Base-by-base conservation (phyloP, 768 basidiomycete genomes). In the Crucibulum laeve region DNA sequence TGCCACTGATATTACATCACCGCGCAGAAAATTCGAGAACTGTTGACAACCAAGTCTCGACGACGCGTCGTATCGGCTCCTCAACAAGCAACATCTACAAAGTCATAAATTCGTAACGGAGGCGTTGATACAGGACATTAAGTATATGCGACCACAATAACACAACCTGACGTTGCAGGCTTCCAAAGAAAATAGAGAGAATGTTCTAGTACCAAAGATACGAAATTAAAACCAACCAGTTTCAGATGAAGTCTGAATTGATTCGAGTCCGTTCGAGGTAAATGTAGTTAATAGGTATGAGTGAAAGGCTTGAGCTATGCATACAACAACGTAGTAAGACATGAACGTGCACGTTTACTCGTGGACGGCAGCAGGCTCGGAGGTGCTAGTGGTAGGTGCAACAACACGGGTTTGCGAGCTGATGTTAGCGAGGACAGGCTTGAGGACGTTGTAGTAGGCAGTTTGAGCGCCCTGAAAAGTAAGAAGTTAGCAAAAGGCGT, bases 401-500 rank as follows among this genome's bases (percentile, higher is more conserved):
- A 70, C 70, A 46, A 71, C 63, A 19, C 65, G 54, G 43, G 71
- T 67, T 42, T 65, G 60, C 34, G 67, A 60, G 48, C 70, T 71
- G 54, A 82, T 60, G 66, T 85, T 87, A 51, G 73, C 69, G 55
- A 96, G 76, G 39, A 91, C 63, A 30, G 92, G 94, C 63, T 87
- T 87, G 62, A 97, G 65, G 45, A 88, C 71, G 53, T 73, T 72
- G 56, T 74, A 64, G 70, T 96, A 95, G 30, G 88, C 72, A 44
- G 73, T 69, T 77, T 90, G 85, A 36, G 95, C 95, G 51, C 95
- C 95, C 85, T 95, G 50, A 46, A 52, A 36, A 38, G 45, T 35
- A 42, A 30, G 40, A 49, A 41, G 37, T 30, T 30, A 46, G 53
- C 41, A 30, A 43, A 30, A 8, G 28, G 28, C n/a, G 8, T 8